Conservation (phyloP, 768 basidiomycete genomes). For the Pholiota molesta region DNA sequence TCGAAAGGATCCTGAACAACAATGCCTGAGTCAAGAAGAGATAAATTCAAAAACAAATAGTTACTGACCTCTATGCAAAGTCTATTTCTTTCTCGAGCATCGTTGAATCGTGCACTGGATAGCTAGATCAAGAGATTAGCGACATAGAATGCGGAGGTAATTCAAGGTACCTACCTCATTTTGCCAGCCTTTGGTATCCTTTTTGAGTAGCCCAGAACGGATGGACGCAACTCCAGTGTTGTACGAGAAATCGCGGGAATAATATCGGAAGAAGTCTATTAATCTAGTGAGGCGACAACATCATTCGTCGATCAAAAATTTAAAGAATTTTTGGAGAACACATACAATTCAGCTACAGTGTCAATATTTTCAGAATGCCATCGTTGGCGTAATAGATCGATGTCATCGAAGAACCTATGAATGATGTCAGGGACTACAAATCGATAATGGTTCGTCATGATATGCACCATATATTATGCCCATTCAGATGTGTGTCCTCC, state of each 20-base stretch:
- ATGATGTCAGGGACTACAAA: conserved; percentile 19
- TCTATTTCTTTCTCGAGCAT: conserved; percentile 87
- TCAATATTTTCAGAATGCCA: conserved; percentile 96
- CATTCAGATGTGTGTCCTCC: conserved; percentile 83
- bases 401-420: conserved; percentile 94
- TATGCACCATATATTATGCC: conserved; percentile 77
- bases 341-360: conserved; percentile 87
- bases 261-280: conserved; percentile 98
- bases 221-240: conserved; percentile 92
- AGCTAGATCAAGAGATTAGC: conserved; percentile 34
- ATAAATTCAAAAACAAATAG: not conserved
- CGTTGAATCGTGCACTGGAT: conserved; percentile 58
- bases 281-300: conserved; percentile 51
- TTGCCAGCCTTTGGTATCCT: conserved; percentile 94
- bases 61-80: conserved; percentile 88
- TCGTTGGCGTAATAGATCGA: conserved; percentile 85
- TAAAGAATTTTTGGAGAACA: conserved; percentile 12
- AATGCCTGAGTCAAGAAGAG: conserved; percentile 5
- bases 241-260: conserved; percentile 91
- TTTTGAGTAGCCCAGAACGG: conserved; percentile 84
- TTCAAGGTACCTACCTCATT: conserved; percentile 61
- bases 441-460: not conserved
- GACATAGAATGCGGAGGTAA: not conserved
- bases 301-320: conserved; percentile 13
- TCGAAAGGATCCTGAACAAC: conserved; percentile 89